Conservation (phyloP, 129 eudicot genomes). For the Saussurea involucrata region DNA sequence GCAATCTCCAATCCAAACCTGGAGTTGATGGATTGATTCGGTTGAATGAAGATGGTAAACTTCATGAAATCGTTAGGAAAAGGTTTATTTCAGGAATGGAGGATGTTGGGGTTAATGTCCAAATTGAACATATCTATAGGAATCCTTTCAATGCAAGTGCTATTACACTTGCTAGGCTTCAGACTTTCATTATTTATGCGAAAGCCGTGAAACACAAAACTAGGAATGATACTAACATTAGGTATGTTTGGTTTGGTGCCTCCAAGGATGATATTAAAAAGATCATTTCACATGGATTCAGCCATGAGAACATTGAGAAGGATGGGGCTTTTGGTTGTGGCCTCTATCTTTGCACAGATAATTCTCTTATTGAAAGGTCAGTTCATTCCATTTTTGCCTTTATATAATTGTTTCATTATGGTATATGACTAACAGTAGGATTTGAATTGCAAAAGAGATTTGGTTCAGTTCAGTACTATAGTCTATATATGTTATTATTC, state of each 20-base stretch:
- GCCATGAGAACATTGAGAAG: conserved; percentile 41
- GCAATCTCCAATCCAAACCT: background rate
- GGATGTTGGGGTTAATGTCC: conserved; percentile 5
- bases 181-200: conserved; percentile 21
- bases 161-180: conserved; percentile 23
- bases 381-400: background rate
- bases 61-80: conserved; percentile 17
- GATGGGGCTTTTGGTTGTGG: conserved; percentile 55
- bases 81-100: conserved; percentile 35
- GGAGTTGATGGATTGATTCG: conserved; percentile 20
- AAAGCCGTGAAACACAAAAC: conserved; percentile 22
- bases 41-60: conserved; percentile 16
- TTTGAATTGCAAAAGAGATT: background rate
- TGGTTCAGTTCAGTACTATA: background rate
- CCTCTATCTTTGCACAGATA: conserved; percentile 48
- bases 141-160: conserved; percentile 10
- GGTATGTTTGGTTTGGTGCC: conserved; percentile 76
- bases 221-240: conserved; percentile 29
- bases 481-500: background rate
- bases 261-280: conserved; percentile 46
- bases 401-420: background rate
- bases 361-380: conserved; percentile 36
- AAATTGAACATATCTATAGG: conserved; percentile 35
- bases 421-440: background rate
- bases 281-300: conserved; percentile 55